These are phyloP conservation scores for Arthroderma uncinatum DNA, from an alignment of 2,329 filamentous ascomycete species.

Conservation along the genomic window DNA sequence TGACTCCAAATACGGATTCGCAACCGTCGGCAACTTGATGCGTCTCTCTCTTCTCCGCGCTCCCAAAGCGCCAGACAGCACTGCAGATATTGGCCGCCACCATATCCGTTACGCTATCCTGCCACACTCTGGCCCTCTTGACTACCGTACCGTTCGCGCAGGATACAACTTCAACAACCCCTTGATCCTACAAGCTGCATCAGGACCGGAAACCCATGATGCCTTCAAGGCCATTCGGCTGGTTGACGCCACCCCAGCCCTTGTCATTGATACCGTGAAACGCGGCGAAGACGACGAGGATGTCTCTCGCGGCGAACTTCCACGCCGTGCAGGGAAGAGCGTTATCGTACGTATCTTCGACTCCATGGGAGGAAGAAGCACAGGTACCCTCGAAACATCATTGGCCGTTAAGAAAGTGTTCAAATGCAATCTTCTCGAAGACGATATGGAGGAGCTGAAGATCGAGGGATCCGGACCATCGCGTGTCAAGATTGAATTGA, in stretches of 20 bases:
- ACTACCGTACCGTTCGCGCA: conserved; percentile 63
- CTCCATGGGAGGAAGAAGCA: conserved; percentile 67
- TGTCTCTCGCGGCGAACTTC: conserved; percentile 47
- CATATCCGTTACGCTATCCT: conserved; percentile 82
- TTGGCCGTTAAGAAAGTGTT: conserved; percentile 64
- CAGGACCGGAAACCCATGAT: conserved; percentile 16
- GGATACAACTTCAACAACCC: conserved; percentile 88
- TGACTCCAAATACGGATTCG: conserved; percentile 93
- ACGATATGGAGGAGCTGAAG: conserved; percentile 60
- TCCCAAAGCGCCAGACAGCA: conserved; percentile 82
- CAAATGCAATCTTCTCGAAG: conserved; percentile 82
- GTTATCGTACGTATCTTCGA: conserved; percentile 82
- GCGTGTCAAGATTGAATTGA: conserved; percentile 52
- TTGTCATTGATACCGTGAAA: conserved; percentile 84
- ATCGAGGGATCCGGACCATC: conserved; percentile 30
- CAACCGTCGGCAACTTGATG: conserved; percentile 80
- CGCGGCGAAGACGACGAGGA: conserved; percentile 81
- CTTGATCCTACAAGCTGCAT: conserved; percentile 44
- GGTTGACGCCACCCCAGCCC: conserved; percentile 49
- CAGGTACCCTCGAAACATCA: conserved; percentile 56
- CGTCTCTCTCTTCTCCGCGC: conserved; percentile 73
- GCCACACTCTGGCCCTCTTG: conserved; percentile 64
- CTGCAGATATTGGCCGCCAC: conserved; percentile 89
- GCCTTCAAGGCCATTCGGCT: conserved; percentile 52
- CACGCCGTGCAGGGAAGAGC: conserved; percentile 59